Evolutionary conservation across 345 rosid genomes (phyloP).

Genomic region (Hypericum androsaemum): DNA sequence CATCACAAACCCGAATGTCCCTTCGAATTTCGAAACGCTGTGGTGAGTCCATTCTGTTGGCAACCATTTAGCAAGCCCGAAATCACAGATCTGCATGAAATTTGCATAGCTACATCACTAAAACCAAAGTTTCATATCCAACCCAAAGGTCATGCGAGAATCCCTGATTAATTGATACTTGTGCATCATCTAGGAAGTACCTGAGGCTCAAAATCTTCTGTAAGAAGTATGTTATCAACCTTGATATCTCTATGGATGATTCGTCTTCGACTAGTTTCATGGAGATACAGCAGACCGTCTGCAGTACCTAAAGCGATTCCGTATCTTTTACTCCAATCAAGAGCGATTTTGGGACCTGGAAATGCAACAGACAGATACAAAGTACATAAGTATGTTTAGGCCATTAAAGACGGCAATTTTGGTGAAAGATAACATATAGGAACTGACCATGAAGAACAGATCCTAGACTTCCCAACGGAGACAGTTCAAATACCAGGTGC

Average conservation of each 20-base stretch:
- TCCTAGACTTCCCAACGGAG: constrained; percentile 71
- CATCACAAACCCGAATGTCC: constrained; percentile 79
- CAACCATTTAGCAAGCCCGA: constrained; percentile 93
- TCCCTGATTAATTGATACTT: too few species aligned
- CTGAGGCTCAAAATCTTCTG: constrained; percentile 84
- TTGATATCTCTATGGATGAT: constrained; percentile 96
- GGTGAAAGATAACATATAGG: constrained; percentile 1
- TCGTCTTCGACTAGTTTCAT: constrained; percentile 65
- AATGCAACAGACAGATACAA: constrained; percentile 1
- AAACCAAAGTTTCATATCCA: too few species aligned
- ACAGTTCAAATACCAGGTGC: constrained; percentile 69
- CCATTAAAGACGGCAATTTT: neutral
- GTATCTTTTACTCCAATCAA: constrained; percentile 75
- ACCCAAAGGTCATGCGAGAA: too few species aligned
- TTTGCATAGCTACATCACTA: neutral
- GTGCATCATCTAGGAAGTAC: too few species aligned
- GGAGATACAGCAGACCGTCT: constrained; percentile 80
- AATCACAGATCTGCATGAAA: constrained; percentile 66
- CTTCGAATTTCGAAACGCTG: constrained; percentile 82
- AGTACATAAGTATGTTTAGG: neutral
- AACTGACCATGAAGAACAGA: constrained; percentile 64
- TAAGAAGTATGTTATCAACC: constrained; percentile 84
- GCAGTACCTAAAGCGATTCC: constrained; percentile 78
- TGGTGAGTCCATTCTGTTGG: constrained; percentile 76
- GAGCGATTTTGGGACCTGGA: constrained; percentile 41